Evolutionary conservation across 2,329 filamentous ascomycete species (phyloP).

Genomic region (Cladosporium austrohemisphaericum): DNA sequence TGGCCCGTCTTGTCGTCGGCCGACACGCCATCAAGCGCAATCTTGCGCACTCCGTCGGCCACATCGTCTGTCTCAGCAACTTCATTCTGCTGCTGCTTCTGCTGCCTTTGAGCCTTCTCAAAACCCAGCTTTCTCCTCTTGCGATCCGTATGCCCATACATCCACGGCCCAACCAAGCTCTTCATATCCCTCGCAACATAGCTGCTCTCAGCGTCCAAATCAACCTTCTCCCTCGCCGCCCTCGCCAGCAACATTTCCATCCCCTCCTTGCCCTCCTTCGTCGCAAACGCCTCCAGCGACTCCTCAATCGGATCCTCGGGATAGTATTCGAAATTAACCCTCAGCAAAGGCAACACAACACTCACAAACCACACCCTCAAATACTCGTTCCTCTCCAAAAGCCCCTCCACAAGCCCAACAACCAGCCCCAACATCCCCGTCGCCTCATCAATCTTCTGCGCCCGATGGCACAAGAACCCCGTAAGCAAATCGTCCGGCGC

Average conservation of each 20-base stretch:
- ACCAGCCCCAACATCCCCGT: constrained; percentile 69
- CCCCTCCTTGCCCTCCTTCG: constrained; percentile 56
- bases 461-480: constrained; percentile 64
- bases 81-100: constrained; percentile 3
- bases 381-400: constrained; percentile 58
- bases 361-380: constrained; percentile 68
- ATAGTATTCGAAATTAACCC: constrained; percentile 69
- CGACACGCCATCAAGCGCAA: constrained; percentile 26
- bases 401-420: constrained; percentile 64
- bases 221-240: constrained; percentile 14
- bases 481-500: constrained; percentile 54
- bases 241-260: constrained; percentile 55
- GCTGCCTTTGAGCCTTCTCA: constrained; percentile 1
- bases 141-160: constrained; percentile 63
- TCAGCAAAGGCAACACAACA: constrained; percentile 63
- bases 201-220: constrained; percentile 14
- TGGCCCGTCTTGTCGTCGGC: constrained; percentile 42
- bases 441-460: constrained; percentile 66
- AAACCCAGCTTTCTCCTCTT: constrained; percentile 37
- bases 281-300: constrained; percentile 62
- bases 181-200: constrained; percentile 62
- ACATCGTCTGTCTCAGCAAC: constrained; percentile 14
- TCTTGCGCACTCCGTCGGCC: constrained; percentile 22
- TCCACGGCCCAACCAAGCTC: constrained; percentile 68
- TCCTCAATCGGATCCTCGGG: constrained; percentile 53